A percentile compares a stretch with the other conserved stretches of the same genome.
phyloP scores from a whole-genome alignment of 1,139 yeast genomes.

The Wickerhamomyces sp. region DNA sequence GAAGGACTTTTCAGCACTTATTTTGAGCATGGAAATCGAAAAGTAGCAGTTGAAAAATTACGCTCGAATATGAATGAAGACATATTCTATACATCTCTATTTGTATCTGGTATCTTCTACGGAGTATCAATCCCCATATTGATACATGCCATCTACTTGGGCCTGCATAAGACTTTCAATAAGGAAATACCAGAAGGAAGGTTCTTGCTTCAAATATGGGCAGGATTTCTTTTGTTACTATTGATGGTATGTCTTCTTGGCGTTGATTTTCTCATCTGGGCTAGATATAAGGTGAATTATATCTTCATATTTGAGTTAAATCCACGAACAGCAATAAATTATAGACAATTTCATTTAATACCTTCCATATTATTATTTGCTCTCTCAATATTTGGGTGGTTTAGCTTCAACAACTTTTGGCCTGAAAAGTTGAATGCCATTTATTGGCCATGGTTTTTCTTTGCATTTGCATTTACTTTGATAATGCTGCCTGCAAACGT shows the following conservation, averaged over 20 bases:
- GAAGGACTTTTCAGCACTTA: slow-evolving; percentile 66
- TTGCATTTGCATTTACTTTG: slow-evolving; percentile 45
- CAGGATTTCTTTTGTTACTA: slow-evolving; percentile 70
- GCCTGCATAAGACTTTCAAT: slow-evolving; percentile 25
- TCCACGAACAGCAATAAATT: slow-evolving; percentile 64
- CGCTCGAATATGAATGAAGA: slow-evolving; percentile 43
- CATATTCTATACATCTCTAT: slow-evolving; percentile 42
- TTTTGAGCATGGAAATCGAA: slow-evolving; percentile 71
- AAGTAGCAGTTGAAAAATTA: slow-evolving; percentile 69
- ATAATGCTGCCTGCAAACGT: slow-evolving; percentile 58
- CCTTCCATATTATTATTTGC: slow-evolving; percentile 58
- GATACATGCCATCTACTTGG: slow-evolving; percentile 29
- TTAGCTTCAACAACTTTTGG: slow-evolving; percentile 72
- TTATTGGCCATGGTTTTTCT: slow-evolving; percentile 78
- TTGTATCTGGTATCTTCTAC: slow-evolving; percentile 56
- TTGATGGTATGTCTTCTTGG: slow-evolving; percentile 61
- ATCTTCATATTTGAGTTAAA: slow-evolving; percentile 89
- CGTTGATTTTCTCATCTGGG: slow-evolving; percentile 70
- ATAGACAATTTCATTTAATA: slow-evolving; percentile 48
- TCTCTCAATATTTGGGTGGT: slow-evolving; percentile 63
- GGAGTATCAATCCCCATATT: slow-evolving; percentile 66
- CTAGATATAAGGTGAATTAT: slow-evolving; percentile 72
- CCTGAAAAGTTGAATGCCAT: slow-evolving; percentile 55
- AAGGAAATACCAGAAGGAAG: slow-evolving; percentile 47
- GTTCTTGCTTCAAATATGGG: slow-evolving; percentile 82